Base-by-base conservation (phyloP, 345 rosid genomes). In the Trapa incisa region DNA sequence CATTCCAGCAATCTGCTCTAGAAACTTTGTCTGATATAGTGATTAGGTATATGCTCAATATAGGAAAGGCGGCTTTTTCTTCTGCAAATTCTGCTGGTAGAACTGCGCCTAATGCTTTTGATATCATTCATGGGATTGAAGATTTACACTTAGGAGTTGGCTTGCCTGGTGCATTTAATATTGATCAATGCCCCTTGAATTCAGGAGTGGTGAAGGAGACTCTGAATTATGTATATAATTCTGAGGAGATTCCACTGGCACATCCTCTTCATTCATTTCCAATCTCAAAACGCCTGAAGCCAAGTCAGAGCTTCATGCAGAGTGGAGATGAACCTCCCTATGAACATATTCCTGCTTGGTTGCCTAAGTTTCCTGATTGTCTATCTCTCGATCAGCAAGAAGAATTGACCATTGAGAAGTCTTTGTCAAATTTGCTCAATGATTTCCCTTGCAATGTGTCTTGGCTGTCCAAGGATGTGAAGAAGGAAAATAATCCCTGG, bases 321-420 rank as follows among this genome's bases (percentile, higher is more conserved):
- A 76, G 74, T 73, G 90, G 89, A 37, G 79, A 64, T 75, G 91
- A 84, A 71, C 87, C 91, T 79, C 89, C 87, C 47, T 76, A 54
- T 57, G 84, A 84, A 60, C 88, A 92, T 61, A 88, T 90, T 64
- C 97, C 98, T 4, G 71, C 66, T 74, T 92, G 98, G 97, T 75
- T 92, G 75, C 94, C 90, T 65, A 63, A 78, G 50, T 88, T 89
- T 70, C 96, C 97, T 3, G 82, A 75, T 76, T 79, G 87, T 3
- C 70, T 77, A 50, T 68, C 79, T 73, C 85, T 54, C 37, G 37
- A 66, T 47, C 70, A 66, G 47, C 37, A 54, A 65, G 78, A 58
- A 33, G 61, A 45, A 47, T 33, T 37, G 58, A 81, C 76, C 64
- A 61, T 67, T 48, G 85, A 80, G 37, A 64, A 66, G 35, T 66